Conservation (phyloP, 352 stramenopile genomes). For the Lagenidium giganteum region DNA sequence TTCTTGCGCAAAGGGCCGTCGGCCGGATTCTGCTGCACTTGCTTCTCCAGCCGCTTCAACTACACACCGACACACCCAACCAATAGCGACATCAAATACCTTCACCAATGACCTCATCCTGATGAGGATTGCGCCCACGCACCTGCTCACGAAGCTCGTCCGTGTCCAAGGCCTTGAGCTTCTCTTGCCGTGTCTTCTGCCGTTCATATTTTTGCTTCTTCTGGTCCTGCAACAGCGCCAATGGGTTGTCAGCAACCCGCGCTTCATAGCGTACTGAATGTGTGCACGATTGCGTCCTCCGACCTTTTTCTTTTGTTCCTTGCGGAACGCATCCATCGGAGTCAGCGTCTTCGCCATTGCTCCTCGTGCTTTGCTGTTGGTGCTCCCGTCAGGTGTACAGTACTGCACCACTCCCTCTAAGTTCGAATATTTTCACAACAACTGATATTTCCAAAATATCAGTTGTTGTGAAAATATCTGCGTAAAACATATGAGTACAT, state of each 20-base stretch:
- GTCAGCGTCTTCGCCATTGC: conserved; percentile 61
- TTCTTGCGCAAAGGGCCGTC: conserved; percentile 65
- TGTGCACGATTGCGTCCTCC: background rate
- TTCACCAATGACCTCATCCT: background rate
- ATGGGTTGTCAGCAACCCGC: background rate
- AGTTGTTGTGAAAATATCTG: too few species aligned
- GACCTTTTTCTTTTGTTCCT: conserved; percentile 81
- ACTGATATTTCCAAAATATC: too few species aligned
- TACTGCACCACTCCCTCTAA: too few species aligned
- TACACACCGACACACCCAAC: background rate
- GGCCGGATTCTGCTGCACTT: conserved; percentile 50
- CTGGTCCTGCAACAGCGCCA: conserved; percentile 33
- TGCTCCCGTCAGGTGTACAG: too few species aligned
- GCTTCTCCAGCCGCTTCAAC: conserved; percentile 60
- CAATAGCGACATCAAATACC: background rate
- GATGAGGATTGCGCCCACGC: background rate
- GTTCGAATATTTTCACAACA: too few species aligned
- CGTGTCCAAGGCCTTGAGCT: conserved; percentile 50
- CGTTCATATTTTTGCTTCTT: conserved; percentile 68
- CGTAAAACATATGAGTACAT: too few species aligned
- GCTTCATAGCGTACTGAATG: background rate
- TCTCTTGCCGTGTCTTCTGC: conserved; percentile 52
- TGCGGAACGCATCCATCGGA: conserved; percentile 66
- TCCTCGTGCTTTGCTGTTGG: background rate
- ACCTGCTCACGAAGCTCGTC: conserved; percentile 46